phyloP scores from a whole-genome alignment of 768 basidiomycete species.

The Boletus reticulatus region DNA sequence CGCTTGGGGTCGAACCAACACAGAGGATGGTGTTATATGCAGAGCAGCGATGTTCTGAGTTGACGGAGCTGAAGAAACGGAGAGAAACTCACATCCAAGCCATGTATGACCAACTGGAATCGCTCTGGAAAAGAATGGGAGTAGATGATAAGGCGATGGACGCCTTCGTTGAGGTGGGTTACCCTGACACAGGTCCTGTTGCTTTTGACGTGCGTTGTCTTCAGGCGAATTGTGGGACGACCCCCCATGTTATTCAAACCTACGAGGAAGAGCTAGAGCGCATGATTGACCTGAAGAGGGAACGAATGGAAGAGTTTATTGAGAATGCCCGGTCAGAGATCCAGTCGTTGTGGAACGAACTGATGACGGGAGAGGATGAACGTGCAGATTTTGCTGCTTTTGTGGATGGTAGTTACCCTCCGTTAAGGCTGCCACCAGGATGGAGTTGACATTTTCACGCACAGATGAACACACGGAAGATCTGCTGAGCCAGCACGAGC shows the following conservation, averaged over 20 bases:
- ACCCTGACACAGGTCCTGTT: background rate
- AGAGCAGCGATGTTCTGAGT: conserved; percentile 47
- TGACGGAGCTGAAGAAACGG: conserved; percentile 70
- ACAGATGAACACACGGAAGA: conserved; percentile 89
- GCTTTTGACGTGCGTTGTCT: background rate
- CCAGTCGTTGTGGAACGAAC: conserved; percentile 74
- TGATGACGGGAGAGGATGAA: conserved; percentile 85
- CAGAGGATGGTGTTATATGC: conserved; percentile 75
- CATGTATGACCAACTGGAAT: conserved; percentile 92
- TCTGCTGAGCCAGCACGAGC: conserved; percentile 78
- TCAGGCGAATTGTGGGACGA: conserved; percentile 68
- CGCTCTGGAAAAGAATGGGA: conserved; percentile 85
- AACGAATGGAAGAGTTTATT: conserved; percentile 85
- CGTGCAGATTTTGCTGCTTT: conserved; percentile 78
- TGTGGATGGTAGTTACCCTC: conserved; percentile 62
- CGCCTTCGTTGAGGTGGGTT: conserved; percentile 75
- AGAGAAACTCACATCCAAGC: conserved; percentile 86
- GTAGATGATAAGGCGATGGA: conserved; percentile 81
- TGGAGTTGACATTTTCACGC: background rate
- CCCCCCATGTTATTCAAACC: conserved; percentile 68
- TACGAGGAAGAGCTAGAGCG: conserved; percentile 90
- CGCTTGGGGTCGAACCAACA: conserved; percentile 69
- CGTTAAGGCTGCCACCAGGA: background rate
- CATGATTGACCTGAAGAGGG: conserved; percentile 85
- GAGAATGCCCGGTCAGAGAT: conserved; percentile 81